Conservation (phyloP, 208 protist genomes). For the Leishmania guyanensis region DNA sequence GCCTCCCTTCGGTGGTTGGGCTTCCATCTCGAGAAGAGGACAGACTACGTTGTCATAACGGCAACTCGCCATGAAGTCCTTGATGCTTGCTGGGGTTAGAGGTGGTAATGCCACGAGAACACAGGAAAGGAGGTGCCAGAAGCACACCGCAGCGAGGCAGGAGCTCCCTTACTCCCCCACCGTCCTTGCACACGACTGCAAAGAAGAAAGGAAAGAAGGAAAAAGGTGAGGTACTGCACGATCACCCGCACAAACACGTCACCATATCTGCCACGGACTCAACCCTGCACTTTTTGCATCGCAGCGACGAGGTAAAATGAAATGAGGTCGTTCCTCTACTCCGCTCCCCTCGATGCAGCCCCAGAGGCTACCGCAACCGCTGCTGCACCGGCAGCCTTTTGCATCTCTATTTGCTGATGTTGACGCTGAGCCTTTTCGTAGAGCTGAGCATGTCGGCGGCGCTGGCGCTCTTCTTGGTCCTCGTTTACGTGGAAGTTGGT, state of each 20-base stretch:
- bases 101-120: not conserved
- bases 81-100: too few relatives aligned
- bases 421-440: constrained; percentile 32
- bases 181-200: not conserved
- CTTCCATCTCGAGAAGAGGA: not conserved
- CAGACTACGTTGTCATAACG: not conserved
- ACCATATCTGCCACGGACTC: not conserved
- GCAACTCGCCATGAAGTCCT: not conserved
- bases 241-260: not conserved
- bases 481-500: constrained; percentile 55
- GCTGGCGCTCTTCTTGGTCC: constrained; percentile 29
- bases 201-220: not conserved
- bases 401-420: constrained; percentile 13
- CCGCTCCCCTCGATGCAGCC: not conserved
- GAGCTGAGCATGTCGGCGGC: constrained; percentile 17
- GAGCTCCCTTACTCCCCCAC: not conserved
- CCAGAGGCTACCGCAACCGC: not conserved
- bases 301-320: not conserved
- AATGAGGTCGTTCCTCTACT: not conserved
- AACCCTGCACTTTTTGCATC: not conserved
- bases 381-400: constrained; percentile 3
- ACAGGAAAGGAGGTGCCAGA: not conserved
- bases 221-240: not conserved
- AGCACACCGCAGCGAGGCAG: not conserved
- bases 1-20: not conserved